Evolutionary conservation across 225 moss, liverwort and hornwort genomes (phyloP).

Genomic region (Sphagnum tenellum): DNA sequence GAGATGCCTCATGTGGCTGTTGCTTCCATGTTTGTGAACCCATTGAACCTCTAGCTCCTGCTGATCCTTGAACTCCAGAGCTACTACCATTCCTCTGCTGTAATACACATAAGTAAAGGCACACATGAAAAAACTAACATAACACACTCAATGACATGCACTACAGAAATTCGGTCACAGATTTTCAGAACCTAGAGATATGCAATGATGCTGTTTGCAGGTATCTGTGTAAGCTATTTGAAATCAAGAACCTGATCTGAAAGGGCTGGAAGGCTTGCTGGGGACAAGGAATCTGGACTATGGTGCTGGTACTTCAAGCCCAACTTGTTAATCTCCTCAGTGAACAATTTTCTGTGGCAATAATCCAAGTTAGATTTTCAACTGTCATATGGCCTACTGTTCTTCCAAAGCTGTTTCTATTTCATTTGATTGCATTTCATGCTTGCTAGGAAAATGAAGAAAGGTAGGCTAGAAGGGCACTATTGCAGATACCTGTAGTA

Average conservation of each 20-base stretch:
- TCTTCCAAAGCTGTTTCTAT: too few relatives aligned
- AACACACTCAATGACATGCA: not conserved
- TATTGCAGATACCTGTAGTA: slow-evolving; percentile 25
- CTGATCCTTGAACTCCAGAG: not conserved
- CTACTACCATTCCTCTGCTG: not conserved
- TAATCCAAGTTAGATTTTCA: too few relatives aligned
- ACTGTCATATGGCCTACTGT: too few relatives aligned
- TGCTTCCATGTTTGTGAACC: slow-evolving; percentile 1
- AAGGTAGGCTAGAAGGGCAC: too few relatives aligned
- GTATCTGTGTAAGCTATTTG: not conserved
- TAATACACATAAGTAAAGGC: not conserved
- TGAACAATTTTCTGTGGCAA: slow-evolving; percentile 13
- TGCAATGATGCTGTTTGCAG: too few relatives aligned
- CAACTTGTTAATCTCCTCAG: slow-evolving; percentile 6
- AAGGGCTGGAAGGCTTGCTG: slow-evolving; percentile 1
- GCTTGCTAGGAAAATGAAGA: too few relatives aligned
- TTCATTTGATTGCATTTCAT: not conserved
- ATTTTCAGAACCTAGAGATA: too few relatives aligned
- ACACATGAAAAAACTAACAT: not conserved
- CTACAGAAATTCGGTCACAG: too few relatives aligned
- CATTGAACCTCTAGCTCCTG: not conserved
- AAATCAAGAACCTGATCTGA: slow-evolving; percentile 5
- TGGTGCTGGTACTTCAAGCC: not conserved
- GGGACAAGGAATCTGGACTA: slow-evolving; percentile 1
- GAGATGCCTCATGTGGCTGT: not conserved